These are phyloP conservation scores for Ceratocystis lukuohia DNA, from an alignment of 2,329 filamentous ascomycete species.

Conservation along the genomic window DNA sequence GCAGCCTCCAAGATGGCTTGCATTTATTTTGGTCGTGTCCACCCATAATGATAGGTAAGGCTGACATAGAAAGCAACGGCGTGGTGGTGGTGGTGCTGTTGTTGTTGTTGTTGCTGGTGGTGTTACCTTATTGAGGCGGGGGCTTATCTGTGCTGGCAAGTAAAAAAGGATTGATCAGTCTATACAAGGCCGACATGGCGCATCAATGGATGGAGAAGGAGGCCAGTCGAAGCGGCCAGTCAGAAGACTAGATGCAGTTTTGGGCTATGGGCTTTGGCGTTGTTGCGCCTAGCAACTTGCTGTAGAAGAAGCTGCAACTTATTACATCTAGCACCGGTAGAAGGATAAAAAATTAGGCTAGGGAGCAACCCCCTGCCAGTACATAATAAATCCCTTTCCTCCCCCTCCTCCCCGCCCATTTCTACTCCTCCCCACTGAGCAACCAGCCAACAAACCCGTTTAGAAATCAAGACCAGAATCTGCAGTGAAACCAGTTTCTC, in stretches of 20 bases:
- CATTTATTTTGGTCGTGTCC: not conserved
- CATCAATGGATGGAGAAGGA: no score
- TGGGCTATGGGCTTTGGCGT: not conserved
- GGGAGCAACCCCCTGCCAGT: conserved; percentile 1
- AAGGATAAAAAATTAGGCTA: not conserved
- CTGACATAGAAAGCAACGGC: no score
- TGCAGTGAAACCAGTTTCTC: no score
- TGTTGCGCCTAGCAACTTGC: conserved; percentile 12
- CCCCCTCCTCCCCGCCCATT: not conserved
- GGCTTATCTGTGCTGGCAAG: not conserved
- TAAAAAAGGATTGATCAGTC: not conserved
- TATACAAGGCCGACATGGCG: no score
- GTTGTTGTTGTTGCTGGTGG: no score
- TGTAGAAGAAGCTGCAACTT: not conserved
- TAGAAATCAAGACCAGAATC: not conserved
- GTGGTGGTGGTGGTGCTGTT: no score
- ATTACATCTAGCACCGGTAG: not conserved
- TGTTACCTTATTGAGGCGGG: conserved; percentile 8
- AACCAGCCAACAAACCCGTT: not conserved
- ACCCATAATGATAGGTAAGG: not conserved
- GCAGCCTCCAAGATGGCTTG: not conserved
- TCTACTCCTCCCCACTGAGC: not conserved
- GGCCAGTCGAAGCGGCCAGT: no score
- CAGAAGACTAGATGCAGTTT: no score
- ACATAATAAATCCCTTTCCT: not conserved